Conservation (phyloP, 495 filamentous ascomycete genomes). For the Penicillium malachiteum region DNA sequence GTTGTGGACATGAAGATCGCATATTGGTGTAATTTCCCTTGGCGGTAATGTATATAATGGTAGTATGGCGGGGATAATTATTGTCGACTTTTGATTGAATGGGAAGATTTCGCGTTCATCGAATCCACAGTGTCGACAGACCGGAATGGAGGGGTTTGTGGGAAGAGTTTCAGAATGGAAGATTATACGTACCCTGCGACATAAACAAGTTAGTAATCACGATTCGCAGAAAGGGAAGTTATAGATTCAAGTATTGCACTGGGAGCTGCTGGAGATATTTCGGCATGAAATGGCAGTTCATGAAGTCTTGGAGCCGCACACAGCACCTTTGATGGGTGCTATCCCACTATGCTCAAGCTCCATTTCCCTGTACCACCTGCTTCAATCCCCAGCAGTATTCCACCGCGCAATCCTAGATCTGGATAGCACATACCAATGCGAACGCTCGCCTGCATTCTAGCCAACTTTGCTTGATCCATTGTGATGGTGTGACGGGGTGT, state of each 20-base stretch:
- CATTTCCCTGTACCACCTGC: not conserved
- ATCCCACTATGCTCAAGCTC: not conserved
- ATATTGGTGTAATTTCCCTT: too few relatives aligned
- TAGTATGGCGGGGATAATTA: too few relatives aligned
- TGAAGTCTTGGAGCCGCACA: not conserved
- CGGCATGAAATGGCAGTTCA: too few relatives aligned
- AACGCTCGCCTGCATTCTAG: conserved; percentile 55
- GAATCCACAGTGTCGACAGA: conserved; percentile 1
- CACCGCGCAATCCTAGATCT: conserved; percentile 3
- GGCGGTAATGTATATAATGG: too few relatives aligned
- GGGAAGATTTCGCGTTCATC: conserved; percentile 2
- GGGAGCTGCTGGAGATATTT: too few relatives aligned
- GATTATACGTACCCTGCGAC: conserved; percentile 34
- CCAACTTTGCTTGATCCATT: conserved; percentile 60
- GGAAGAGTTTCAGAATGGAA: conserved; percentile 1
- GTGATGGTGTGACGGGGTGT: conserved; percentile 33
- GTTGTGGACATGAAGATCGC: too few relatives aligned
- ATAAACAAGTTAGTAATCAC: not conserved
- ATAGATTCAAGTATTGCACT: too few relatives aligned
- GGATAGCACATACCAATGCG: conserved; percentile 50
- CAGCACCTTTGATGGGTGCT: not conserved
- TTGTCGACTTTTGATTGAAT: not conserved
- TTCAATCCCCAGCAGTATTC: not conserved
- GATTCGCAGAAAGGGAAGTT: not conserved
- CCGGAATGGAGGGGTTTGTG: conserved; percentile 8